Evolutionary conservation across 345 rosid species (phyloP).

Genomic region (Euphorbia lathyris): DNA sequence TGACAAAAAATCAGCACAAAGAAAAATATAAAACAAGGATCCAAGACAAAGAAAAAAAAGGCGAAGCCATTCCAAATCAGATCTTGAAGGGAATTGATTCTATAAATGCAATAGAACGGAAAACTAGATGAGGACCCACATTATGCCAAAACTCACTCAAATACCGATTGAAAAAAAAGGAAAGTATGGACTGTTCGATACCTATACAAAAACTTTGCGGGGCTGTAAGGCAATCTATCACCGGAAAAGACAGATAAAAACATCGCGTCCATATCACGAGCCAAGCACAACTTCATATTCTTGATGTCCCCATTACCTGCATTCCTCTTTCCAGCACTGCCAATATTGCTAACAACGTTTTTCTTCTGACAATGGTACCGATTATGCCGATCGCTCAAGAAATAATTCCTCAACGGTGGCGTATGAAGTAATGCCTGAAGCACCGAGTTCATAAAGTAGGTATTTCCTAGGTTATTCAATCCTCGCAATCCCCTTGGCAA

Average conservation of each 20-base stretch:
- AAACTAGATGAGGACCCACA: too few species aligned
- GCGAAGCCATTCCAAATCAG: not conserved
- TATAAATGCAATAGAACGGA: too few species aligned
- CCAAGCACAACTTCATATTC: slow-evolving; percentile 48
- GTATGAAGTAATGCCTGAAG: slow-evolving; percentile 86
- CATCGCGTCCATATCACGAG: slow-evolving; percentile 63
- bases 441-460: slow-evolving; percentile 92
- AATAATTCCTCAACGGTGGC: slow-evolving; percentile 76
- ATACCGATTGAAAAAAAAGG: not conserved
- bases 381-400: slow-evolving; percentile 67
- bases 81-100: not conserved
- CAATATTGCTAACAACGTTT: slow-evolving; percentile 19
- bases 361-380: slow-evolving; percentile 49
- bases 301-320: slow-evolving; percentile 12
- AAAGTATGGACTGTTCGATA: slow-evolving; percentile 1
- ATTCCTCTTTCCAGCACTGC: slow-evolving; percentile 30
- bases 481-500: slow-evolving; percentile 77
- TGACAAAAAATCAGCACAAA: not conserved
- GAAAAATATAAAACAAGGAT: not conserved
- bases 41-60: not conserved
- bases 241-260: slow-evolving; percentile 78
- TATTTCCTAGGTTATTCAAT: slow-evolving; percentile 80
- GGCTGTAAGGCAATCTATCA: slow-evolving; percentile 71
- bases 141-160: too few species aligned
- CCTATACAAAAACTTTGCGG: slow-evolving; percentile 92